Base-by-base conservation (phyloP, 352 stramenopile genomes). In the Thraustotheca clavata region DNA sequence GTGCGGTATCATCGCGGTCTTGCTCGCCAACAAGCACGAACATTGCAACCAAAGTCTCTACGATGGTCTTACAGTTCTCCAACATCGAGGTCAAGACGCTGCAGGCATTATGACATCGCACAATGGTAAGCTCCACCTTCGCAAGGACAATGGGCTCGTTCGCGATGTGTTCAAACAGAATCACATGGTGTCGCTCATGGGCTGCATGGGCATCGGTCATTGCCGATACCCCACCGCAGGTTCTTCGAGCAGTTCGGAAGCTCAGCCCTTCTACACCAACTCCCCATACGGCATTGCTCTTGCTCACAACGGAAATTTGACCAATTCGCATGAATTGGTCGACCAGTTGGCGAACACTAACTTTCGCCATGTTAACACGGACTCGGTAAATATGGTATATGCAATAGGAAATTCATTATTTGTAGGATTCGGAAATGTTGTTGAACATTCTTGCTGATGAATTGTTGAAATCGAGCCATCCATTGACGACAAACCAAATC, bases 211-310 rank as follows among this genome's bases (percentile, higher is more conserved):
- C 57, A 91, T 99, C 32, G 97, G 95, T 41, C 97, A 99, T 75
- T 96, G 91, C 63, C 91, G 97, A 36, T 99, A 99, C 78, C 97
- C 97, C 26, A 99, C 96, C 7, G 96, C 96, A 1, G 96, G 96
- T 41, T 91, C 82, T 0, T 91, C 83, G 50, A 86, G 80, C 24
- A 93, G 82, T 76, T 89, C 79, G 6, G 90, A 98, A 71, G 91
- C 93, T 47, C 95, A 98, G 78, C 97, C 97, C 16, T 96, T 99
- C 68, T 99, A 99, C 84, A 99, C 96, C 22, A 99, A 99, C 84
- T 99, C 94, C 71, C 97, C 97, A 12, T 98, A 98, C 76, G 97
- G 96, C 27, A 92, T 99, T 35, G 94, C 94, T 43, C 88, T 99
- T 24, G 97, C 95, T 20, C 85, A 94, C 74, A 99, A 99, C 77